A percentile compares a stretch with the other conserved stretches of the same genome.
These are phyloP conservation scores for Rugonectria rugulosa DNA, from an alignment of 2,329 filamentous ascomycete genomes.

Conservation along the genomic window DNA sequence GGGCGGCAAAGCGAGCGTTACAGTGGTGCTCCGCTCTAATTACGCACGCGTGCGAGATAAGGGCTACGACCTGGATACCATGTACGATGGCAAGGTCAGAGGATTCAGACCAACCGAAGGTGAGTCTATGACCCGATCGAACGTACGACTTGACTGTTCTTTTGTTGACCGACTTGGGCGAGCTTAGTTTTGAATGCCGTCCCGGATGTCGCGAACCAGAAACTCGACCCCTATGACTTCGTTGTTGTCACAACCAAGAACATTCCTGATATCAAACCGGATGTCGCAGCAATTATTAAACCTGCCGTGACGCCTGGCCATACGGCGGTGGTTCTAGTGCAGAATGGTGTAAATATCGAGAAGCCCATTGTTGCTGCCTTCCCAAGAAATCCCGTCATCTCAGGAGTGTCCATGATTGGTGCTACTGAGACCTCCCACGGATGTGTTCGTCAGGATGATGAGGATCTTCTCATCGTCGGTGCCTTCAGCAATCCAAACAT, in stretches of 20 bases:
- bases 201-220: constrained; percentile 48
- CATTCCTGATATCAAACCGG: constrained; percentile 59
- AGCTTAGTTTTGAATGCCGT: constrained; percentile 57
- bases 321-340: constrained; percentile 64
- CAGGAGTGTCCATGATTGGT: constrained; percentile 61
- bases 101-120: constrained; percentile 56
- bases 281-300: constrained; percentile 55
- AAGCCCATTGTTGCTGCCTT: constrained; percentile 58
- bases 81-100: constrained; percentile 60
- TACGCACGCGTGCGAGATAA: constrained; percentile 53
- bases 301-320: constrained; percentile 59
- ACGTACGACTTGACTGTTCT: too few relatives aligned
- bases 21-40: constrained; percentile 64
- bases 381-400: constrained; percentile 60
- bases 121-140: constrained; percentile 27
- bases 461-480: constrained; percentile 59
- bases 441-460: constrained; percentile 59
- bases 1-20: constrained; percentile 59
- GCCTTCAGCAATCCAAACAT: constrained; percentile 53
- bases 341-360: constrained; percentile 72
- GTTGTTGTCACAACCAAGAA: constrained; percentile 67
- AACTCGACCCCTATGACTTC: constrained; percentile 56
- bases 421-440: constrained; percentile 57
- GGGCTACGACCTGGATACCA: constrained; percentile 63
- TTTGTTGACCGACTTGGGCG: too few relatives aligned